These are phyloP conservation scores for Dendrobium nobile DNA, from an alignment of 106 monocot genomes.

Conservation along the genomic window DNA sequence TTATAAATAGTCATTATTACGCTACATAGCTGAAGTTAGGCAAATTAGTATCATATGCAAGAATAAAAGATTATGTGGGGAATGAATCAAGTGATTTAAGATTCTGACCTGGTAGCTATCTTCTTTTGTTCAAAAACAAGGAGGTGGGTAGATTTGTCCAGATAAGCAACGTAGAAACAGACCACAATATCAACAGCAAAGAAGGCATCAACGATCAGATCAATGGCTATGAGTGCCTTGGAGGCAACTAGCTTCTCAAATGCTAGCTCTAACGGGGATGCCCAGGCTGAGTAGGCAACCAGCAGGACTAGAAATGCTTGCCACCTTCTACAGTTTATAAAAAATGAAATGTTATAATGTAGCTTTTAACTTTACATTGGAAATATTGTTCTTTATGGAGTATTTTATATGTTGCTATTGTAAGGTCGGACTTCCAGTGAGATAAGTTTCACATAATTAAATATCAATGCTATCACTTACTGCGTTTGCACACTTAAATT, in stretches of 20 bases:
- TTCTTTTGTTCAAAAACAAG: conserved; percentile 31
- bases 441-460: too few species aligned
- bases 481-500: too few species aligned
- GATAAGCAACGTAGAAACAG: conserved; percentile 45
- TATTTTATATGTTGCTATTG: too few species aligned
- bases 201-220: conserved; percentile 36
- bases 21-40: background rate
- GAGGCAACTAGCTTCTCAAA: conserved; percentile 13
- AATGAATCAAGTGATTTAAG: background rate
- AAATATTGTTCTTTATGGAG: background rate
- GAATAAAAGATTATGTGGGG: background rate
- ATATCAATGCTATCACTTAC: too few species aligned
- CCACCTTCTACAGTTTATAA: conserved; percentile 27
- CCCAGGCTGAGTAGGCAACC: conserved; percentile 48
- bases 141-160: conserved; percentile 34
- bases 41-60: background rate
- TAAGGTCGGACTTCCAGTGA: too few species aligned
- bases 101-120: conserved; percentile 30
- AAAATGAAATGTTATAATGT: background rate
- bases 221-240: conserved; percentile 11
- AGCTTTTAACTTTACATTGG: background rate
- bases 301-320: conserved; percentile 32
- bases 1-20: background rate
- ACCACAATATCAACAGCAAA: conserved; percentile 38
- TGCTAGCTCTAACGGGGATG: conserved; percentile 43